Conservation (phyloP, 1,139 yeast species). For the Debaryomyces sp. region DNA sequence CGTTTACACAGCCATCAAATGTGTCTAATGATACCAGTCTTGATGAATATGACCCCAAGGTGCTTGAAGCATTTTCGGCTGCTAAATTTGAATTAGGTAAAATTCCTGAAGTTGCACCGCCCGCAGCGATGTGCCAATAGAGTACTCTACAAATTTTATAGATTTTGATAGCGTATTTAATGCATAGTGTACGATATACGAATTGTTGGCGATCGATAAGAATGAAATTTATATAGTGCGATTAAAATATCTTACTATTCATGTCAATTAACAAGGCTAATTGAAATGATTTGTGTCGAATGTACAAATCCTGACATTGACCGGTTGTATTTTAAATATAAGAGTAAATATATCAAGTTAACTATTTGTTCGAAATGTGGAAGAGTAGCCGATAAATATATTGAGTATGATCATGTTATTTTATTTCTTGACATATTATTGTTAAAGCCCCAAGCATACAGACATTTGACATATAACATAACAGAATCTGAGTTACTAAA, state of each 20-base stretch:
- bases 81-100: conserved; percentile 58
- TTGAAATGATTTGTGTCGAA: conserved; percentile 82
- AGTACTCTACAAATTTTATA: background rate
- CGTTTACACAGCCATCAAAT: background rate
- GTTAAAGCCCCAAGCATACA: conserved; percentile 84
- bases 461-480: conserved; percentile 82
- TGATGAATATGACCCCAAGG: conserved; percentile 26
- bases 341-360: conserved; percentile 77
- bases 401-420: conserved; percentile 85
- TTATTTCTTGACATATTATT: conserved; percentile 81
- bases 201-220: background rate
- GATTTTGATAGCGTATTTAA: background rate
- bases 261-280: background rate
- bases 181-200: background rate
- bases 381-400: conserved; percentile 82
- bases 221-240: background rate
- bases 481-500: conserved; percentile 38
- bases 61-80: conserved; percentile 54
- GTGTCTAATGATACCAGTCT: conserved; percentile 5
- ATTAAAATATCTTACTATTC: background rate
- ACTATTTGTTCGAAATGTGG: conserved; percentile 78
- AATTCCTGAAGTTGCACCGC: conserved; percentile 84
- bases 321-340: conserved; percentile 69
- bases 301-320: conserved; percentile 65
- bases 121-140: conserved; percentile 33